Base-by-base conservation (phyloP, 192 early-diverging fungal genomes). In the Funneliformis geosporum region DNA sequence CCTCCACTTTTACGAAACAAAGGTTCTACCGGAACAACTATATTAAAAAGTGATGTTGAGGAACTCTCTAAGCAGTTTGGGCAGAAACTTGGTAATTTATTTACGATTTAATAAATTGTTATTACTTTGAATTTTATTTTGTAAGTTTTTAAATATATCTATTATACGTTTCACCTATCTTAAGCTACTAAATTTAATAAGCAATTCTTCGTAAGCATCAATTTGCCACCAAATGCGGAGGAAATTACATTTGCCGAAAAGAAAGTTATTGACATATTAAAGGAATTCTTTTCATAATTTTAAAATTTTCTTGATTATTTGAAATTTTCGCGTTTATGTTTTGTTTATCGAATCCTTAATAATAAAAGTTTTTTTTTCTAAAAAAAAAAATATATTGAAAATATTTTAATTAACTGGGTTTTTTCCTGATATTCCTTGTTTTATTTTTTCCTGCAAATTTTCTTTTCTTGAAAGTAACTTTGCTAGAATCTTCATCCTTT, bases 401-500 rank as follows among this genome's bases (percentile, higher is more conserved):
- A 55, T 18, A 55, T 16, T 55, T 5, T 55, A 18, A 5, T 69
- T 33, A 69, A n/a, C n/a, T 33, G 7, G 21, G 33, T 75, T 42
- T 78, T 78, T 85, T 82, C 33, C 84, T 76, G 47, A 84, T 86
- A 64, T 87, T 86, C 60, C 84, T 75, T 3, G 74, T 62, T 61
- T 87, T 85, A 46, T 59, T 60, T 25, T 76, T 72, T 28, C 80
- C 70, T 5, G 60, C 79, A 27, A 82, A 21, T 79, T 87, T 89
- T 61, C 88, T 73, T 66, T 89, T 89, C 78, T 89, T 89, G 75
- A 89, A 89, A 14, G 86, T 72, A 1, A 80, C 79, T 11, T 76
- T 62, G 0, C 67, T 80, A 10, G 38, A 25, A 5, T 23, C 42
- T 12, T 61, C 27, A 0, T 60, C 78, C 8, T 61, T 71, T 39